phyloP scores from a whole-genome alignment of 1,284 basidiomycete genomes.

The Marasmius tenuissimus region DNA sequence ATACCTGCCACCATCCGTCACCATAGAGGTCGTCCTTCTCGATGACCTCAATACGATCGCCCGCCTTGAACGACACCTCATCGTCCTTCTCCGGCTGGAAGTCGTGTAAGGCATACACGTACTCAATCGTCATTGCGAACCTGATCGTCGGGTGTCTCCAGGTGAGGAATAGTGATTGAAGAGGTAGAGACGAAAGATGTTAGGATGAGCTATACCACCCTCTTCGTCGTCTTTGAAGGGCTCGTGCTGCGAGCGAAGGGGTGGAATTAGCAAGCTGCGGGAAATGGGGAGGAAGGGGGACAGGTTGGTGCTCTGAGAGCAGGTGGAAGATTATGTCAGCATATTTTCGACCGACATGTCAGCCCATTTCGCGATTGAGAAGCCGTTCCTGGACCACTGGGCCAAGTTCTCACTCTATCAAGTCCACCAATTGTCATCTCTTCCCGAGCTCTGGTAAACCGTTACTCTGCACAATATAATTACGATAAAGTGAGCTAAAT shows the following conservation, averaged over 20 bases:
- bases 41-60: slow-evolving; percentile 86
- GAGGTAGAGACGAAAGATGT: neutral
- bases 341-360: too few species aligned
- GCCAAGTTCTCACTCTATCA: too few species aligned
- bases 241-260: neutral
- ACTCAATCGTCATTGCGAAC: slow-evolving; percentile 38
- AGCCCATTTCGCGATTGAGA: too few species aligned
- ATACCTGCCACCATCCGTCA: slow-evolving; percentile 99
- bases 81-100: slow-evolving; percentile 93
- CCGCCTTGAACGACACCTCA: slow-evolving; percentile 85
- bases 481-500: too few species aligned
- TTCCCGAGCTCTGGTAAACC: too few species aligned
- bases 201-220: neutral
- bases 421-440: too few species aligned
- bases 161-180: neutral
- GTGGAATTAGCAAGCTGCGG: neutral
- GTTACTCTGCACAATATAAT: too few species aligned
- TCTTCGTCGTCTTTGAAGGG: neutral
- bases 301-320: too few species aligned
- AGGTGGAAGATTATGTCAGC: too few species aligned
- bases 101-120: slow-evolving; percentile 82
- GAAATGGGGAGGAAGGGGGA: neutral
- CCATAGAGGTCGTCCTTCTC: slow-evolving; percentile 94
- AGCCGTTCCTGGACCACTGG: too few species aligned
- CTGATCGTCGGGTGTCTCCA: neutral